Percentiles rank a stretch among this genome's conserved stretches.
Conservation (phyloP, 257 asterid species). For the Gynochthodes officinalis region DNA sequence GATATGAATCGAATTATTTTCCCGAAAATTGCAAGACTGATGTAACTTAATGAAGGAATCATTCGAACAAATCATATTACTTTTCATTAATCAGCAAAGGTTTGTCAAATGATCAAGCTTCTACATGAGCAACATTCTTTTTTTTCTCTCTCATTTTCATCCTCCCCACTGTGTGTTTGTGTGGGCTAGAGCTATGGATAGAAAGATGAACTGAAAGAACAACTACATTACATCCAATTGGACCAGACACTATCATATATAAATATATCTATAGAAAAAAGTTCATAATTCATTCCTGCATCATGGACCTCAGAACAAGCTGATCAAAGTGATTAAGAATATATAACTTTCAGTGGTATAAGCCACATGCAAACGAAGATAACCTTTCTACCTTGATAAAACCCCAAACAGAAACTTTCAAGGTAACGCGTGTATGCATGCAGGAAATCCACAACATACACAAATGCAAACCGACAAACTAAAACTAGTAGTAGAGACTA, state of each 20-base stretch:
- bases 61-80: background rate
- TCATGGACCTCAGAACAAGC: background rate
- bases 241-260: too few species aligned
- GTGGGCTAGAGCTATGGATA: too few species aligned
- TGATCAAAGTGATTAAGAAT: background rate
- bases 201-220: too few species aligned
- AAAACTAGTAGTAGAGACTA: conserved; percentile 15
- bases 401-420: background rate
- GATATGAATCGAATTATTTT: background rate
- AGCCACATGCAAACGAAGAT: background rate
- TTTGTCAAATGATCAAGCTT: background rate
- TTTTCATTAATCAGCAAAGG: background rate
- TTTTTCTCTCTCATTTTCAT: background rate
- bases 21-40: background rate
- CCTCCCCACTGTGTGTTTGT: too few species aligned
- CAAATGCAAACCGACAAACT: background rate
- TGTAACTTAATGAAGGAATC: background rate
- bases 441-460: background rate
- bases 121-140: background rate
- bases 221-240: too few species aligned
- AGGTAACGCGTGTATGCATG: background rate
- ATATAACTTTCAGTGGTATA: background rate
- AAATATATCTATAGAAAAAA: too few species aligned
- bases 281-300: too few species aligned
- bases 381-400: background rate